Base-by-base conservation (phyloP, 805 yeast species). In the Suhomyces faveliae region DNA sequence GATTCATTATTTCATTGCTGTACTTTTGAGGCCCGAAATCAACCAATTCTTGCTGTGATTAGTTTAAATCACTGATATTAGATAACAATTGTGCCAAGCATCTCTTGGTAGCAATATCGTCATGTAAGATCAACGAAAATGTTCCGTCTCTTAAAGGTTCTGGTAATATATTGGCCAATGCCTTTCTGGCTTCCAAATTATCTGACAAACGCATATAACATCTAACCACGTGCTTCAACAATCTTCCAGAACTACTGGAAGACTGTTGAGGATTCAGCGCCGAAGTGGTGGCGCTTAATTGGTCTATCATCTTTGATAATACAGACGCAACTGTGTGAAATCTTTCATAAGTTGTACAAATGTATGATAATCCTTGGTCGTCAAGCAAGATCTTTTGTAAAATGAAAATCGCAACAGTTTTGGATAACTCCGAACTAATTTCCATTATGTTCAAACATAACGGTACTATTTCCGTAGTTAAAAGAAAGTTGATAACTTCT, bases 381-480 rank as follows among this genome's bases (percentile, higher is more conserved):
- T 94, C 98, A 55, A 90, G 78, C 44, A 92, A 74, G 47, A 92
- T 92, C 67, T 91, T 92, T 63, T 92, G 97, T 40, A 94, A 86
- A 51, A 94, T 92, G 71, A 94, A 92, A 48, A 92, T 91, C 4
- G 99, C 99, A 21, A 92, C 99, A 0, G 98, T 94, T 62, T 94
- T 92, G 42, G 95, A 85, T 45, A 92, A 76, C 63, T 94, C 99
- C 0, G 96, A 86, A 6, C 96, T 89, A 1, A 91, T 83, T 64
- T 92, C 98, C 96, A 92, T 92, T 52, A 94, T 92, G 58, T 94
- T 84, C 50, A 92, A 73, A 64, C 99, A 94, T 47, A 94, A 71
- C 4, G 99, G 99, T 27, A 94, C 95, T 57, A 94, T 92, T 65
- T 92, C 99, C 0, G 99, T 94, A n/a, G 96, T 84, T 40, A 92